Evolutionary conservation across 1,139 yeast genomes (phyloP), one percentile per base, ranked within the genome.

Genomic region (Sugiyamaella pinicola): DNA sequence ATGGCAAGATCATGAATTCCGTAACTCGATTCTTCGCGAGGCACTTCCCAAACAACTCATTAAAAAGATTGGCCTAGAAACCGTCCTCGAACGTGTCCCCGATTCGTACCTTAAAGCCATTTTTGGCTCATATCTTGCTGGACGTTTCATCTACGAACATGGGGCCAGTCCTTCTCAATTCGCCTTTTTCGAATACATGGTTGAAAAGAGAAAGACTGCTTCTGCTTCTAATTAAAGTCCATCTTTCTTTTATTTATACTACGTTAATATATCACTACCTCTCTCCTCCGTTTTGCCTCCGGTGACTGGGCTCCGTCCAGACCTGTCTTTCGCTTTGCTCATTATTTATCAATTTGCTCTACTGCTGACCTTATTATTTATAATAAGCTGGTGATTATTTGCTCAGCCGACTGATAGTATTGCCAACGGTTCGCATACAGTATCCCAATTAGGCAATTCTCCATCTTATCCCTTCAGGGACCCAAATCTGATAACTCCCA

Each of bases 51-150:
- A 80, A 49, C 74, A 85, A 62, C 79, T 93, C 63, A 76, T 87
- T 54, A 72, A 82, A 54, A 81, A 80, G 59, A 80, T 91, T 64
- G 96, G 96, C n/a, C 79, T 89, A 55, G 86, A 84, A 24, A 73
- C 75, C 55, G 83, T 93, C 46, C 74, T 91, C 64, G 65, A 76
- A 45, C 82, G 95, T 64, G 95, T 93, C 49, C 99, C 99, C 15
- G 89, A 80, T 57, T 80, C 95, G 55, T 93, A 93, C 70, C 77
- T 91, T 68, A 84, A 84, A 67, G 96, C 97, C 10, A 81, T 93
- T 61, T 87, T 93, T 69, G 96, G 97, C 51, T 87, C 96, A 42
- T 86, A 83, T 67, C 79, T 93, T 64, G 95, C 96, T 13, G 88
- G 96, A 41, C 80, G 87, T 54, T 93, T 87, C 71, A 96, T 93